Conservation (phyloP, 345 rosid species). For the Murraya koenigii region DNA sequence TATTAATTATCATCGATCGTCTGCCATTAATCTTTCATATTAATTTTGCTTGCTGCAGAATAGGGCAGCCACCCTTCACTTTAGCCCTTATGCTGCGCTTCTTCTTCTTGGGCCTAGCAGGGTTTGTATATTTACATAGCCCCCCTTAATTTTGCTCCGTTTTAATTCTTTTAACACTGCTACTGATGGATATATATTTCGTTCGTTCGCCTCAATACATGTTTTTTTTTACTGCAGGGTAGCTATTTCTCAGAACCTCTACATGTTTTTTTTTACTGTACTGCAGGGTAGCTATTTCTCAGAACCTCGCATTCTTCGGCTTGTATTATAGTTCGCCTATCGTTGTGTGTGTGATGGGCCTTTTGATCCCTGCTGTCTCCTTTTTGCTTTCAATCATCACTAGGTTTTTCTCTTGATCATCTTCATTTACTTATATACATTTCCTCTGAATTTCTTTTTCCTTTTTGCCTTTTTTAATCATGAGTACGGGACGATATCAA, state of each 20-base stretch:
- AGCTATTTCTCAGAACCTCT: slow-evolving; percentile 61
- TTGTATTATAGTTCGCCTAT: slow-evolving; percentile 71
- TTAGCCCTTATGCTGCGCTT: slow-evolving; percentile 47
- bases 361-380: slow-evolving; percentile 56
- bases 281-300: slow-evolving; percentile 59
- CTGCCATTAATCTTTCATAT: too few species aligned
- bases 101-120: slow-evolving; percentile 75
- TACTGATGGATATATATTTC: too few species aligned
- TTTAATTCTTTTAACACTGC: too few species aligned
- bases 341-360: slow-evolving; percentile 85
- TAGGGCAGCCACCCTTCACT: slow-evolving; percentile 41
- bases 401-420: slow-evolving; percentile 37
- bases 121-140: slow-evolving; percentile 34
- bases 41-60: slow-evolving; percentile 36
- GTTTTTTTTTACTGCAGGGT: slow-evolving; percentile 40
- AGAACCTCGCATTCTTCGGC: slow-evolving; percentile 68
- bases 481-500: too few species aligned
- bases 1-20: too few species aligned
- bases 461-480: too few species aligned
- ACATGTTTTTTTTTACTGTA: too few species aligned
- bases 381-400: slow-evolving; percentile 54
- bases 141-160: too few species aligned
- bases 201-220: too few species aligned
- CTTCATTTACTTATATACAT: too few species aligned
- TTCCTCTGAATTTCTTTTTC: too few species aligned